Evolutionary conservation across 2,329 filamentous ascomycete species (phyloP).

Genomic region (Fusarium paranaense): DNA sequence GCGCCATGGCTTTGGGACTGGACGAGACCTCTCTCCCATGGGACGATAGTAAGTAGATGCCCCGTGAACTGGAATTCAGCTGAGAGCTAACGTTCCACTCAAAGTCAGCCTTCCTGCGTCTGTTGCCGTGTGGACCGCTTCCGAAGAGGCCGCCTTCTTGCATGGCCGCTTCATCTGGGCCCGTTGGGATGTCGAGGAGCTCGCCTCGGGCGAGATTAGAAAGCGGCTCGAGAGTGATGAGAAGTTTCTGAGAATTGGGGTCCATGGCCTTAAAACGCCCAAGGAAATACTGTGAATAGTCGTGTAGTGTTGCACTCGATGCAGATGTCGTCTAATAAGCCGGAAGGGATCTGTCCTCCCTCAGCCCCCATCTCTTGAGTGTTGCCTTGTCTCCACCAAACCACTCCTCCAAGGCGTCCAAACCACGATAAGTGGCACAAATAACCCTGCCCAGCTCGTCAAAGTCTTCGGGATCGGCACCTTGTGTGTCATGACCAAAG

Average conservation of each 20-base stretch:
- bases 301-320: not conserved
- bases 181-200: conserved; percentile 5
- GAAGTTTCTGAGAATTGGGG: not conserved
- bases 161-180: conserved; percentile 6
- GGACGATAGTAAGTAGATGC: not conserved
- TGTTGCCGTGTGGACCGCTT: conserved; percentile 4
- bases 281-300: too few relatives aligned
- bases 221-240: not conserved
- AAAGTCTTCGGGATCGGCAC: not conserved
- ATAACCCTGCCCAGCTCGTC: conserved; percentile 6
- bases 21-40: not conserved
- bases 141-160: not conserved
- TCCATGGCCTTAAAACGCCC: not conserved
- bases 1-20: not conserved
- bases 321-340: not conserved
- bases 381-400: not conserved
- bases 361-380: conserved; percentile 10
- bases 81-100: not conserved
- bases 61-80: not conserved
- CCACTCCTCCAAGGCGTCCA: conserved; percentile 17
- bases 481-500: not conserved
- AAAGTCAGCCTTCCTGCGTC: conserved; percentile 2
- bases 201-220: not conserved
- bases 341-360: not conserved
- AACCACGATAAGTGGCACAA: not conserved